Evolutionary conservation across 305 asterid species (phyloP), one percentile per base, ranked within the genome.

Genomic region (Fraxinus albicans): DNA sequence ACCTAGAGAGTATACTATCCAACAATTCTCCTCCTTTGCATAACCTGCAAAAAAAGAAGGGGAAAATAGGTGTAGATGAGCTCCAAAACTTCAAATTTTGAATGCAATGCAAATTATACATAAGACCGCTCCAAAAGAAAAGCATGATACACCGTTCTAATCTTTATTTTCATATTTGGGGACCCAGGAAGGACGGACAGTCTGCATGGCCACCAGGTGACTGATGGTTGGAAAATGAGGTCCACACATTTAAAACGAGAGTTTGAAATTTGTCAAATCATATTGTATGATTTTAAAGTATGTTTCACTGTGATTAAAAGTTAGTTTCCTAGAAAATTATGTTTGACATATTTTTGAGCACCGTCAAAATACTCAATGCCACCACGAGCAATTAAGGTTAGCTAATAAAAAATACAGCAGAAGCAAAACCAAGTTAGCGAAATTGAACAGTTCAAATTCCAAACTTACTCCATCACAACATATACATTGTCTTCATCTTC

Each of bases 401-500:
- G 15, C 50, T 13, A 83, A 53, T 55, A 23, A 38, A 44, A 29
- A 81, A 27, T 15, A 15, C 35, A 60, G 25, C 76, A 36, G 31
- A 42, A 27, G 74, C 40, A 15, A 36, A 34, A 29, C 17, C 74
- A 6, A 44, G 50, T 70, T 21, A 34, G 42, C 53, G 73, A 42
- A 44, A 70, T 80, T 73, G 73, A 84, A 47, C 15, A 44, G 80
- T 80, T 38, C 60, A 63, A 72, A 50, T 27, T 58, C 42, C 77
- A 80, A 81, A 90, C 98, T 91, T 89, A 94, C 98, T 94, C 98
- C 97, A 94, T 94, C 65, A 93, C 97, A 6, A 91, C 81, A 78
- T 93, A 94, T 65, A 93, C 91, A 84, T 90, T 93, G 79, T 92
- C 95, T 74, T 93, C 97, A 81, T 94, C 97, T 86, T 94, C 98